Conservation (phyloP, 371 early-diverging fungal genomes). For the Funneliformis caledonium region DNA sequence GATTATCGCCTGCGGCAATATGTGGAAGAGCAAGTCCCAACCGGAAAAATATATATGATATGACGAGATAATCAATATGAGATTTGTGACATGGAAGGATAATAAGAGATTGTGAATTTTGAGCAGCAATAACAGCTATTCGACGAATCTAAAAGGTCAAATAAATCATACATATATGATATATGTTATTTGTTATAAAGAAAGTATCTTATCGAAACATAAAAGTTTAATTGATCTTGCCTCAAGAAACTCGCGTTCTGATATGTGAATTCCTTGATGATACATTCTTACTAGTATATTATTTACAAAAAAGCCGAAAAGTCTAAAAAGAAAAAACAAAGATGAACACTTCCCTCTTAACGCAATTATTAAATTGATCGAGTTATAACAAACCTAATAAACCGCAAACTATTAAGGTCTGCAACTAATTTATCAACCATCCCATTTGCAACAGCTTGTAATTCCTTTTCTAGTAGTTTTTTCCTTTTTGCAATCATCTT, state of each 20-base stretch:
- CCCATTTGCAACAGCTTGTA: constrained; percentile 59
- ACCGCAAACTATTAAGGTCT: constrained; percentile 66
- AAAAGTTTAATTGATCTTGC: constrained; percentile 49
- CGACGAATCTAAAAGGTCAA: constrained; percentile 56
- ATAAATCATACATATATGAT: background rate
- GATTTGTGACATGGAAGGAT: constrained; percentile 89
- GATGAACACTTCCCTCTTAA: background rate
- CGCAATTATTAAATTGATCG: background rate
- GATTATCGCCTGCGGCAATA: constrained; percentile 89
- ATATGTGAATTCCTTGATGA: constrained; percentile 85
- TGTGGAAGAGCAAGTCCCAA: constrained; percentile 84
- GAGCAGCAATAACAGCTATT: constrained; percentile 67
- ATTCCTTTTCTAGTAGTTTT: constrained; percentile 54
- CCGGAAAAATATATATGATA: constrained; percentile 82
- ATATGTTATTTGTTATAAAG: background rate
- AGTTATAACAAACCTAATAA: constrained; percentile 58
- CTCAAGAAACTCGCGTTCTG: constrained; percentile 79
- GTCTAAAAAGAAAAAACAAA: constrained; percentile 48
- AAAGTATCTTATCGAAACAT: background rate
- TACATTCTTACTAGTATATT: constrained; percentile 79
- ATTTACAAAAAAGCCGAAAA: constrained; percentile 75
- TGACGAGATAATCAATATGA: constrained; percentile 89
- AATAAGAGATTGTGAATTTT: constrained; percentile 75
- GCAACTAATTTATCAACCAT: constrained; percentile 75
- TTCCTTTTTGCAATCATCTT: constrained; percentile 48